Base-by-base conservation (phyloP, 2,329 filamentous ascomycete genomes). In the Hymenoscyphus occultus region DNA sequence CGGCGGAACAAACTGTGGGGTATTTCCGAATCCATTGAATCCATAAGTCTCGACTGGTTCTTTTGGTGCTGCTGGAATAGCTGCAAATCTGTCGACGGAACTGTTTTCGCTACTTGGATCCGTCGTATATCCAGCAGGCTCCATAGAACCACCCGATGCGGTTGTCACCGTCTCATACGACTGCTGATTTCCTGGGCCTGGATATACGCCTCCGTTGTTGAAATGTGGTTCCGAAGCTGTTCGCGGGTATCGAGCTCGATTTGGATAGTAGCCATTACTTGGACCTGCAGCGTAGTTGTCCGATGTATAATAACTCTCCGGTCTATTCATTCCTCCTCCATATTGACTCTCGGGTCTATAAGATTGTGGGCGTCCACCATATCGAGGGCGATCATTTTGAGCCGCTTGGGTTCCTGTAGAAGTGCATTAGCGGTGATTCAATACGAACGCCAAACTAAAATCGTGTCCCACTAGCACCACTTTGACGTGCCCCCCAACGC, bases 31-130 rank as follows among this genome's bases (percentile, higher is more conserved):
- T 39, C 72, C 72, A 48, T 67, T 73, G 68, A 88, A 88, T 60
- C 90, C 89, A 71, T 91, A 91, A 68, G 83, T 84, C 62, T 90
- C 88, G 5, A 78, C 73, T 7, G 83, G 82, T 59, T 87, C 83
- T 32, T 81, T 84, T 54, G 35, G 35, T 10, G 35, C 35, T 71
- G 56, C 58, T 42, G 81, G 79, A 5, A 82, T 80, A 61, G 87
- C 84, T 65, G 82, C 80, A 31, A 88, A 81, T 67, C 92, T 88
- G 75, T 97, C 92, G 71, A 96, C 86, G 1, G 92, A 96, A 79
- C 92, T 96, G 79, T 96, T 96, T 75, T 97, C 91, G 74, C 93
- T 97, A 79, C 91, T 80, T 54, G 91, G 93, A 75, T 97, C 93
- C 66, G 92, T 96, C 69, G 89, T 89, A 77, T 95, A 93, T 64